Percentiles rank a stretch among this genome's conserved stretches.
phyloP scores from a whole-genome alignment of 768 basidiomycete genomes.

The Tylopilus sp. region DNA sequence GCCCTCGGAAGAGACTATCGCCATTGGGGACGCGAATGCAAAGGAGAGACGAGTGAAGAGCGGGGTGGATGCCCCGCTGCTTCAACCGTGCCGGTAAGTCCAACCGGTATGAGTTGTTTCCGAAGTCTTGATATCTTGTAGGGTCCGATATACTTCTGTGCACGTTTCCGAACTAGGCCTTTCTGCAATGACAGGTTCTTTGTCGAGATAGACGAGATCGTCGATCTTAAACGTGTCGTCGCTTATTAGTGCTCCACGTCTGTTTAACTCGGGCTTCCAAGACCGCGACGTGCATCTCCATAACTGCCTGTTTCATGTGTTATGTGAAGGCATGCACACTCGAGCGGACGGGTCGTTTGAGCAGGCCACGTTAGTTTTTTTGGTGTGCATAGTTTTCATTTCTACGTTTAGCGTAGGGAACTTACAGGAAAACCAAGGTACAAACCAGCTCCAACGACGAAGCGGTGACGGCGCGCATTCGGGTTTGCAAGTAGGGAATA shows the following conservation, averaged over 20 bases:
- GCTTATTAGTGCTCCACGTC: neutral
- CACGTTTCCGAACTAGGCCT: neutral
- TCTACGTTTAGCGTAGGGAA: neutral
- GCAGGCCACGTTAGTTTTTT: too few relatives aligned
- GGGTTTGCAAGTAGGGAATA: too few relatives aligned
- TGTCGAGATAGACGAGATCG: neutral
- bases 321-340: neutral
- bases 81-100: neutral
- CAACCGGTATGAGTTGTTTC: neutral
- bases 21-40: neutral
- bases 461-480: too few relatives aligned
- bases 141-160: neutral
- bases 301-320: neutral
- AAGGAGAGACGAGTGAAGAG: neutral
- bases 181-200: neutral
- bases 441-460: too few relatives aligned
- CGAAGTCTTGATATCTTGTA: neutral
- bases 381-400: too few relatives aligned
- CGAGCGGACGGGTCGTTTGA: neutral
- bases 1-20: neutral
- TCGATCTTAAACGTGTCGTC: neutral
- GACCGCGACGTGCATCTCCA: neutral
- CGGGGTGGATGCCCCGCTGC: neutral
- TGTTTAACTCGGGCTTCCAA: neutral
- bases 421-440: too few relatives aligned